phyloP scores from a whole-genome alignment of 1,284 basidiomycete genomes.

The Somion occarium region DNA sequence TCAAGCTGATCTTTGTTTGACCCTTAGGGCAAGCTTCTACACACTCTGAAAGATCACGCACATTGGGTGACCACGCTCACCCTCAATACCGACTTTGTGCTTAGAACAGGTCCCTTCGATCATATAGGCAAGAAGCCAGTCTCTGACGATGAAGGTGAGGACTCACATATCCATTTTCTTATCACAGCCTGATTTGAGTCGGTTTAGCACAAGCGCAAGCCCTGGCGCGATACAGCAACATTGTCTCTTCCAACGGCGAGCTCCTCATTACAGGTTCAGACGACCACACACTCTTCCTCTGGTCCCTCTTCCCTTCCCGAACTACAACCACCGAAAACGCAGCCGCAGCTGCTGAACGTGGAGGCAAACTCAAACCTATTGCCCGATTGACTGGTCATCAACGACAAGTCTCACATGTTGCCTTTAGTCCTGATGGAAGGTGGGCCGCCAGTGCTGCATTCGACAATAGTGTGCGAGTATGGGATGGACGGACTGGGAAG shows the following conservation, averaged over 20 bases:
- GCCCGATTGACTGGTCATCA: constrained; percentile 93
- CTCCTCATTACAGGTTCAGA: constrained; percentile 91
- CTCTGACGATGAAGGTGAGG: constrained; percentile 74
- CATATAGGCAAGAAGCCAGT: constrained; percentile 74
- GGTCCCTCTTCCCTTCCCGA: constrained; percentile 67
- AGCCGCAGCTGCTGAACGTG: constrained; percentile 28
- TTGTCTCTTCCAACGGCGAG: constrained; percentile 71
- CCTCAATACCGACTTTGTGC: constrained; percentile 91
- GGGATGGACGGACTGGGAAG: constrained; percentile 93
- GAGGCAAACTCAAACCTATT: constrained; percentile 76
- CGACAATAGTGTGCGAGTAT: constrained; percentile 89
- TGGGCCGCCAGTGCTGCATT: constrained; percentile 91
- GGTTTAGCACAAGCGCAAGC: constrained; percentile 68
- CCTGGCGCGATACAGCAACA: constrained; percentile 66
- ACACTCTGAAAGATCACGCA: constrained; percentile 90
- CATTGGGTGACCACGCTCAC: constrained; percentile 99
- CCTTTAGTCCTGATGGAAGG: constrained; percentile 92
- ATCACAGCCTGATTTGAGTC: constrained; percentile 3
- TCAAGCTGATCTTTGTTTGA: constrained; percentile 1
- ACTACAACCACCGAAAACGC: constrained; percentile 31
- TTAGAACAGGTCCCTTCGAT: constrained; percentile 94
- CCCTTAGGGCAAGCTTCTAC: constrained; percentile 53
- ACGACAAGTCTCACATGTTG: constrained; percentile 92
- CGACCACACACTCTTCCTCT: constrained; percentile 92
- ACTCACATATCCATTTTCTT: not conserved